Percentiles rank a stretch among this genome's conserved stretches.
phyloP scores from a whole-genome alignment of 1,284 basidiomycete genomes.

The Rhizoctonia solani region DNA sequence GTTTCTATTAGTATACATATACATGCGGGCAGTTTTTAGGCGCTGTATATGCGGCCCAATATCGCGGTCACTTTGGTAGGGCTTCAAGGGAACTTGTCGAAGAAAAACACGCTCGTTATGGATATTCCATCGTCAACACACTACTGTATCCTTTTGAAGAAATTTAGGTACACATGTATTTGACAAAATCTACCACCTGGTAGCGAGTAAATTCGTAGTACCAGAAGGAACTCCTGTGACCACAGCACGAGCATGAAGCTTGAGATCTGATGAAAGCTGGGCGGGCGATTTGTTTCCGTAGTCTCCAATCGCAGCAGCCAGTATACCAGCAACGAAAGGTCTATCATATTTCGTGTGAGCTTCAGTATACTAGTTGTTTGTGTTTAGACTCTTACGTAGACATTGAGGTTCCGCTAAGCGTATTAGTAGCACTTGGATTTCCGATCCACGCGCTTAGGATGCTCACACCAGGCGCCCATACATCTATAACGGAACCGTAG shows the following conservation, averaged over 20 bases:
- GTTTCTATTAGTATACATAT: too few species aligned
- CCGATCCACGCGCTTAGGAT: constrained; percentile 80
- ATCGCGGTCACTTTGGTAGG: too few species aligned
- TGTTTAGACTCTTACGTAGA: constrained; percentile 44
- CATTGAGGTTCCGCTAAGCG: constrained; percentile 76
- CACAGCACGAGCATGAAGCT: constrained; percentile 20
- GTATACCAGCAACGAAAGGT: constrained; percentile 23
- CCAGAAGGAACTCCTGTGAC: constrained; percentile 33
- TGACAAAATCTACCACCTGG: too few species aligned
- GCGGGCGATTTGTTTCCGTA: constrained; percentile 31
- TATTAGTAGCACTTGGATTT: constrained; percentile 60
- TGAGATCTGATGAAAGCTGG: constrained; percentile 9
- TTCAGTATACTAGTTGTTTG: background rate
- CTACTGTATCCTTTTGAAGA: too few species aligned
- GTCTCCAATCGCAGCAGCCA: constrained; percentile 30
- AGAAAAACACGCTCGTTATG: too few species aligned
- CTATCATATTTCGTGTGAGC: background rate
- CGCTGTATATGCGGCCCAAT: too few species aligned
- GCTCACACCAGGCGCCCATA: constrained; percentile 74
- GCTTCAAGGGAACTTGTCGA: too few species aligned
- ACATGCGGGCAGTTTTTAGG: too few species aligned
- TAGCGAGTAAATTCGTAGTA: constrained; percentile 34
- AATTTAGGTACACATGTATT: too few species aligned
- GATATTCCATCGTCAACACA: too few species aligned
- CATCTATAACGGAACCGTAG: constrained; percentile 58